phyloP scores from a whole-genome alignment of 192 early-diverging fungal species.

The Coemansia sp. region DNA sequence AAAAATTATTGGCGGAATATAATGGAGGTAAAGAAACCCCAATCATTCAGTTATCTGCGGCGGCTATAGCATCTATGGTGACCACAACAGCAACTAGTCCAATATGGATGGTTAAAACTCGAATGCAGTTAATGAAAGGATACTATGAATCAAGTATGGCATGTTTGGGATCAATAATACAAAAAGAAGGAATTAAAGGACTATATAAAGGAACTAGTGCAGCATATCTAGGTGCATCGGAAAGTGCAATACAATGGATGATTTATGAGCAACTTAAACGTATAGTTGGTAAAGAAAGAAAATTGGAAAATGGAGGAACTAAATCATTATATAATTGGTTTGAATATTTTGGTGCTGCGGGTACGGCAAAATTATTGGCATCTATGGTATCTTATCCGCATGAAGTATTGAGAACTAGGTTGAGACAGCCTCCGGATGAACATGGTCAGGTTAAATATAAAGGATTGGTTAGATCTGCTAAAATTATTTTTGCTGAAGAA shows the following conservation, averaged over 20 bases:
- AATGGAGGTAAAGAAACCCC: constrained; percentile 77
- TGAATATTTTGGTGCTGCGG: constrained; percentile 81
- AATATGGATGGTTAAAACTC: constrained; percentile 96
- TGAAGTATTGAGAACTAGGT: constrained; percentile 88
- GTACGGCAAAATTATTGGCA: constrained; percentile 80
- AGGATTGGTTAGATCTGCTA: constrained; percentile 60
- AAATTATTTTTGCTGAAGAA: constrained; percentile 68
- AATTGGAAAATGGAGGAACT: no score
- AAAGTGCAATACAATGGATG: constrained; percentile 93
- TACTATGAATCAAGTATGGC: constrained; percentile 77
- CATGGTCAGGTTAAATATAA: constrained; percentile 70
- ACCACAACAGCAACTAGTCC: constrained; percentile 88
- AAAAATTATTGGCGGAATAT: constrained; percentile 68
- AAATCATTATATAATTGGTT: constrained; percentile 70
- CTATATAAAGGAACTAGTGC: constrained; percentile 91
- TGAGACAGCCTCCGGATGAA: constrained; percentile 75
- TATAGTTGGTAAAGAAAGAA: constrained; percentile 19
- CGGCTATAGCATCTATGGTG: constrained; percentile 66
- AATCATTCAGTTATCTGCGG: constrained; percentile 75
- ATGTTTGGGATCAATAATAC: constrained; percentile 64
- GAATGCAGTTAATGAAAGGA: constrained; percentile 81
- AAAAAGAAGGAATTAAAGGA: constrained; percentile 76
- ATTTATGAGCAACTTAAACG: constrained; percentile 92
- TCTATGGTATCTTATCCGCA: constrained; percentile 91
- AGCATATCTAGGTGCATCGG: constrained; percentile 81